phyloP scores from a whole-genome alignment of 805 yeast species.

The Teunomyces aglyptinius region DNA sequence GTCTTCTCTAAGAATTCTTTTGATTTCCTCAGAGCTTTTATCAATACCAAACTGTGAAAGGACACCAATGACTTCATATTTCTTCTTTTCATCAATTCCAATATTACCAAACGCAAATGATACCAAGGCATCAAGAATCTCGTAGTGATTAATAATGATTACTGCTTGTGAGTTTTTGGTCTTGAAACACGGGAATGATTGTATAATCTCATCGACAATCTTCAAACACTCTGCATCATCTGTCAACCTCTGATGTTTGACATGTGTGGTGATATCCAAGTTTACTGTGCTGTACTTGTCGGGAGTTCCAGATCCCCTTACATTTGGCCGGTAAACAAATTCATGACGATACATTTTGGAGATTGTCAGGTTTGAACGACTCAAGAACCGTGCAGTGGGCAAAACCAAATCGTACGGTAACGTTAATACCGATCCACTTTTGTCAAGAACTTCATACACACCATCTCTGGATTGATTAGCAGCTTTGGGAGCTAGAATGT shows the following conservation, averaged over 20 bases:
- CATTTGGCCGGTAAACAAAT: slow-evolving; percentile 70
- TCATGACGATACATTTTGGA: slow-evolving; percentile 73
- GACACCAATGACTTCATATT: slow-evolving; percentile 62
- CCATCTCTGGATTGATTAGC: slow-evolving; percentile 60
- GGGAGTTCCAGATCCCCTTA: slow-evolving; percentile 64
- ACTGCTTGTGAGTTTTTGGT: slow-evolving; percentile 46
- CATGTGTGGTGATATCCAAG: slow-evolving; percentile 74
- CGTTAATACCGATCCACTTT: slow-evolving; percentile 84
- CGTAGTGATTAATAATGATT: slow-evolving; percentile 76
- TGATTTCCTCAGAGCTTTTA: slow-evolving; percentile 59
- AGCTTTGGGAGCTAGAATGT: slow-evolving; percentile 74
- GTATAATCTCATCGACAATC: slow-evolving; percentile 71
- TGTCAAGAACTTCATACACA: slow-evolving; percentile 78
- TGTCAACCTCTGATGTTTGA: slow-evolving; percentile 42
- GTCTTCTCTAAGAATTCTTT: slow-evolving; percentile 43
- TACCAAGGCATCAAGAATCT: slow-evolving; percentile 64
- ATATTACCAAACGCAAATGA: slow-evolving; percentile 75
- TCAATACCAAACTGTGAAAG: slow-evolving; percentile 77
- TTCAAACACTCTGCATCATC: slow-evolving; percentile 89
- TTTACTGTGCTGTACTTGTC: slow-evolving; percentile 76
- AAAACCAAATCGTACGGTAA: slow-evolving; percentile 85
- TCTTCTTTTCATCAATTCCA: slow-evolving; percentile 61
- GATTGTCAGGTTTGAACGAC: slow-evolving; percentile 52
- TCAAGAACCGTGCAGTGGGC: slow-evolving; percentile 84
- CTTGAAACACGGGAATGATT: slow-evolving; percentile 65